Base-by-base conservation (phyloP, 2,329 filamentous ascomycete genomes). In the Fusarium continuum region DNA sequence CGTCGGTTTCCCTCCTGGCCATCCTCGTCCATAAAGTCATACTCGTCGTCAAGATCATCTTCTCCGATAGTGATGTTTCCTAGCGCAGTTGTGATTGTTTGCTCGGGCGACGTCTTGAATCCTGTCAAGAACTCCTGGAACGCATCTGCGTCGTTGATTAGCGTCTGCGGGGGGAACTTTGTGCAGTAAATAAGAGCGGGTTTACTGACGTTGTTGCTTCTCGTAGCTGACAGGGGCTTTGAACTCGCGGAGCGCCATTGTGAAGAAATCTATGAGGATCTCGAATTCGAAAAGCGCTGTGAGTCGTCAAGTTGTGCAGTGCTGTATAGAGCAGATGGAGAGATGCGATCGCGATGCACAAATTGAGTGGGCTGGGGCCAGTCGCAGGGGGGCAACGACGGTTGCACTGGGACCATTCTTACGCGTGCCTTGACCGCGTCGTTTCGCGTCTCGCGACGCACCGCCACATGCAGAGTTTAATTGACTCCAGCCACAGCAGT, bases 1-100 rank as follows among this genome's bases (percentile, higher is more conserved):
- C 81, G 83, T 60, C 75, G 79, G 58, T 81, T 80, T 32, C 81
- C 80, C 16, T 82, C 81, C 48, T 87, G 86, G 62, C 91, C 89
- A 61, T 88, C 85, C 70, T 93, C 90, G 74, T 96, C 92, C 88
- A 96, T 92, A 73, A 96, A 91, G 72, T 97, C 93, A 75, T 97
- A 92, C 71, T 97, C 92, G 72, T 97, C 93, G 77, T 90, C 93
- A 35, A 91, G 84, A 69, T 90, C 91, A 78, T 96, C 90, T 73
- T 92, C 93, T 75, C 93, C 90, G 65, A 99, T 91, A 72, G 91
- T 91, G 71, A 99, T 87, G 67, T 90, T 88, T 69, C 92, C 88
- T 41, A 99, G 85, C 38, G 93, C 93, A 74, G 93, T 89, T 32
- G 91, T 88, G 67, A 96, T 88, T 57, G 89, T 85, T 57, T 83